Evolutionary conservation across 305 asterid genomes (phyloP).

Genomic region (Fraxinus sp.): DNA sequence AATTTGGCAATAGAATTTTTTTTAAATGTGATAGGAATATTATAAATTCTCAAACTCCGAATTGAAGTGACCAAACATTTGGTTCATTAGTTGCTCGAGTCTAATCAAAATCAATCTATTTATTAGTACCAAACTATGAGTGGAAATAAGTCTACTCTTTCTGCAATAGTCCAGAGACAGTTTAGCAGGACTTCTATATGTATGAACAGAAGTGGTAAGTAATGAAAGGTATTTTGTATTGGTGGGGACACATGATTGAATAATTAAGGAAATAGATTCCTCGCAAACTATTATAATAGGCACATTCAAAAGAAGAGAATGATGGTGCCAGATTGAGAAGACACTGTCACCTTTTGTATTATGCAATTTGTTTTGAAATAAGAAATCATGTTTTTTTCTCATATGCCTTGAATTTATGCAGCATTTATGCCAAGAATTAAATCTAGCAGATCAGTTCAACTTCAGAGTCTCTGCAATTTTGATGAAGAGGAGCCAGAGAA

Average conservation of each 20-base stretch:
- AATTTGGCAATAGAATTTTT: background rate
- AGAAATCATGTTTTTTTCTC: background rate
- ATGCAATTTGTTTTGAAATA: background rate
- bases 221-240: background rate
- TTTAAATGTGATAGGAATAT: background rate
- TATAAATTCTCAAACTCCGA: background rate
- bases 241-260: background rate
- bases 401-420: conserved; percentile 15
- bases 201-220: background rate
- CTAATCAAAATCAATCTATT: background rate
- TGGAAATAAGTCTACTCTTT: background rate
- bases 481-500: conserved; percentile 29
- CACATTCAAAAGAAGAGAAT: background rate
- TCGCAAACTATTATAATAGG: background rate
- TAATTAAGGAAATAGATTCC: background rate
- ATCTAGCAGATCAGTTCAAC: conserved; percentile 37
- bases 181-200: background rate
- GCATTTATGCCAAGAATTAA: conserved; percentile 48
- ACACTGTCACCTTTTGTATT: background rate
- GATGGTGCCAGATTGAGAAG: background rate
- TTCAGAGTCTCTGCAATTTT: conserved; percentile 40
- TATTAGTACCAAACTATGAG: background rate
- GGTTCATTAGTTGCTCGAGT: background rate
- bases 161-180: background rate
- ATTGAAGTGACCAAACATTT: background rate